These are phyloP conservation scores for Austroboletus festivus DNA, from an alignment of 768 basidiomycete genomes.

Conservation along the genomic window DNA sequence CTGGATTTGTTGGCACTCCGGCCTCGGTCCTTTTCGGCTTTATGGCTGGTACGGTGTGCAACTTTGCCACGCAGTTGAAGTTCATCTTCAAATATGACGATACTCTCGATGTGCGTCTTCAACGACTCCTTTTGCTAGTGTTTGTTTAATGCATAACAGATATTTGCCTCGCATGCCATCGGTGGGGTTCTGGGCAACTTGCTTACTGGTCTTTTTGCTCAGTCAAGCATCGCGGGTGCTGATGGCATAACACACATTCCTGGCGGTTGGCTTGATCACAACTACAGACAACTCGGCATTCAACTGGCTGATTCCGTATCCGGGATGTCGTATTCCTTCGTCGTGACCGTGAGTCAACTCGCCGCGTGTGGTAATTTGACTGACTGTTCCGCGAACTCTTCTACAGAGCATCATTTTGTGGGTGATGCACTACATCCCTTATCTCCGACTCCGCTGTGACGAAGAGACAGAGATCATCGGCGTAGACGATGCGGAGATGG, in stretches of 20 bases:
- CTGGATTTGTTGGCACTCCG: constrained; percentile 77
- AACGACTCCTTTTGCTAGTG: not conserved
- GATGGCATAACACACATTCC: constrained; percentile 66
- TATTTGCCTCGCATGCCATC: constrained; percentile 82
- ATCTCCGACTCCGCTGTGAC: constrained; percentile 63
- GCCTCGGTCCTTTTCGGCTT: constrained; percentile 86
- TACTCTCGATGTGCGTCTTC: constrained; percentile 64
- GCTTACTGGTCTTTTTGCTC: constrained; percentile 86
- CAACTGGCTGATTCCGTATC: constrained; percentile 76
- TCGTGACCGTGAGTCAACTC: constrained; percentile 58
- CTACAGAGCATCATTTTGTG: constrained; percentile 73
- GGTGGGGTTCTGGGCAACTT: constrained; percentile 82
- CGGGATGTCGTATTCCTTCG: constrained; percentile 68
- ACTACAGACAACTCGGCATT: constrained; percentile 80
- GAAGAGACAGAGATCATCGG: constrained; percentile 76
- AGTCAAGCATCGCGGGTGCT: constrained; percentile 70
- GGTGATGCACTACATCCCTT: constrained; percentile 86
- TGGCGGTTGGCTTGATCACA: constrained; percentile 87
- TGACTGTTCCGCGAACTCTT: not conserved
- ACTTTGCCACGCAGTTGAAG: constrained; percentile 96
- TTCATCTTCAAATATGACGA: constrained; percentile 75
- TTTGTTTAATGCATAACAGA: constrained; percentile 40
- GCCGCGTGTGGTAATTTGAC: not conserved
- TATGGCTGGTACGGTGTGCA: constrained; percentile 79
- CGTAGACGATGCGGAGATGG: constrained; percentile 87